Conservation (phyloP, 2,329 filamentous ascomycete genomes). For the Simplicillium aogashimaense region DNA sequence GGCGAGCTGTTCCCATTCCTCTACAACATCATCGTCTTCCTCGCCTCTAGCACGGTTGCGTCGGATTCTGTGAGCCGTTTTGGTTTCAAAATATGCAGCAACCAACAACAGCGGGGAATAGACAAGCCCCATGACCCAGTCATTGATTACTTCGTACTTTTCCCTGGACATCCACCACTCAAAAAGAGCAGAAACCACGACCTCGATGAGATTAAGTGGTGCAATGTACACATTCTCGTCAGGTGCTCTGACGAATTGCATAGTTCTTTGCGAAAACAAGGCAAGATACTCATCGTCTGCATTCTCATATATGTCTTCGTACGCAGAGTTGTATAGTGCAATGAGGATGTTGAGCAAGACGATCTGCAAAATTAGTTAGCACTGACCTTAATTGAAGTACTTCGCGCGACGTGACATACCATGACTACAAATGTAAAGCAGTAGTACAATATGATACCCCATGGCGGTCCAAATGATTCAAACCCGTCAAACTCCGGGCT, state of each 20-base stretch:
- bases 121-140: conserved; percentile 74
- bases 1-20: conserved; percentile 87
- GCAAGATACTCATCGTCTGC: conserved; percentile 94
- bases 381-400: neutral
- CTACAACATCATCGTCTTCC: conserved; percentile 75
- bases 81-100: conserved; percentile 63
- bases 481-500: conserved; percentile 84
- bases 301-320: conserved; percentile 89
- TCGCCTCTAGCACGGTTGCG: conserved; percentile 72
- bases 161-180: conserved; percentile 89
- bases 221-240: conserved; percentile 98
- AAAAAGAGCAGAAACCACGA: conserved; percentile 66
- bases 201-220: conserved; percentile 88
- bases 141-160: conserved; percentile 73
- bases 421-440: conserved; percentile 96
- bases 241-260: conserved; percentile 92
- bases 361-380: conserved; percentile 24
- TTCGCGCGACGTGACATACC: conserved; percentile 38
- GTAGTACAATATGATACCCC: conserved; percentile 93
- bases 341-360: conserved; percentile 92
- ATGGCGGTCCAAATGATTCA: conserved; percentile 83
- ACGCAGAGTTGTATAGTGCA: conserved; percentile 92
- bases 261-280: conserved; percentile 85
- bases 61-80: conserved; percentile 54
- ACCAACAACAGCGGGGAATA: conserved; percentile 78